These are phyloP conservation scores for Vigna hirtella DNA, from an alignment of 306 rosid genomes.

Conservation along the genomic window DNA sequence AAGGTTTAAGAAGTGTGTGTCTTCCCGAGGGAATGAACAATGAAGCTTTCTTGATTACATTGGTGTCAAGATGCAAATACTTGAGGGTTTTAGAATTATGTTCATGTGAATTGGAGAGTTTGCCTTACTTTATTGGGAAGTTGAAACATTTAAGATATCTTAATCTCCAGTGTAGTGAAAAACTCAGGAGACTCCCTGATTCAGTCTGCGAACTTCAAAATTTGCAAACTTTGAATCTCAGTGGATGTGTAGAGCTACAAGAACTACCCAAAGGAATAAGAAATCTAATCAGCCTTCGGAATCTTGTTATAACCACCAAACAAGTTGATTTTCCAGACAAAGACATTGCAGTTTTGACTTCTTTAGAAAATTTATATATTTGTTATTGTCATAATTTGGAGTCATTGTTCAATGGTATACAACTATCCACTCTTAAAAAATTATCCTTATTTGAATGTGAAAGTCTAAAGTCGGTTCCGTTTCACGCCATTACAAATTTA, in stretches of 20 bases:
- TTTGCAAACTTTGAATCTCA: not conserved
- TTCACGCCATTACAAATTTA: not conserved
- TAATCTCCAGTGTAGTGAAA: not conserved
- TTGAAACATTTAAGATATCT: not conserved
- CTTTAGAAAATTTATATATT: not conserved
- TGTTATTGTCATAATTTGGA: not conserved
- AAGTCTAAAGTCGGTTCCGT: not conserved
- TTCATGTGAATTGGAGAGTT: not conserved
- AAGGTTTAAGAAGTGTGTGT: too few relatives aligned
- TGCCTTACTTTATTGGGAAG: not conserved
- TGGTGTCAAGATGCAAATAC: not conserved
- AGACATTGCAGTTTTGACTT: not conserved
- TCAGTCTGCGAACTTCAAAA: not conserved
- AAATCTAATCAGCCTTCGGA: not conserved
- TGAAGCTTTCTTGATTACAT: not conserved
- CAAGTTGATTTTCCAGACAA: not conserved
- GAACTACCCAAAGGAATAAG: not conserved
- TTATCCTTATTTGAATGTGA: rapidly evolving
- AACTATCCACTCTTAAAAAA: not conserved
- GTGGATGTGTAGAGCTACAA: not conserved
- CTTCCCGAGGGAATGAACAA: not conserved
- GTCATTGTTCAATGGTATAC: not conserved
- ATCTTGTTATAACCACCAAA: not conserved
- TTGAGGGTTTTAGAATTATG: not conserved
- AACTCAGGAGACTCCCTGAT: not conserved